Evolutionary conservation across 352 stramenopile species (phyloP).

Genomic region (Globisporangium polare): DNA sequence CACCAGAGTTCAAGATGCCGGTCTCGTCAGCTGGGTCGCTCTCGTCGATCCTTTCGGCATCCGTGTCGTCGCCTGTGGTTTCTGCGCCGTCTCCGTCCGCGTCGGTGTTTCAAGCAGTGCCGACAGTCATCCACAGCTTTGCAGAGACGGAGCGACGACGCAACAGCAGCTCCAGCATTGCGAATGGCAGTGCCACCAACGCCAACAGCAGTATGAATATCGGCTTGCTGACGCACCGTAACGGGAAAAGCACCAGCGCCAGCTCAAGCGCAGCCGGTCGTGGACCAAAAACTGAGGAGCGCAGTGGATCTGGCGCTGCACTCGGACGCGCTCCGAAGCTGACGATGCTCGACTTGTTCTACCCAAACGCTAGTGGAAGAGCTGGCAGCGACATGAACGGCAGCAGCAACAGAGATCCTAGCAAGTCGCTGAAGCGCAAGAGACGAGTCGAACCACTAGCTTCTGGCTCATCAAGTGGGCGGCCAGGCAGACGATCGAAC

Average conservation of each 20-base stretch:
- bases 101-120: conserved; percentile 57
- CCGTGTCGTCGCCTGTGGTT: conserved; percentile 9
- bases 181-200: neutral
- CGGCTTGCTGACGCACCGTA: conserved; percentile 1
- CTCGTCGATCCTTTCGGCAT: conserved; percentile 17
- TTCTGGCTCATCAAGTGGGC: neutral
- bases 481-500: conserved; percentile 5
- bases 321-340: conserved; percentile 7
- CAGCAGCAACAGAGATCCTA: conserved; percentile 1
- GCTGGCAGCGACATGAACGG: conserved; percentile 1
- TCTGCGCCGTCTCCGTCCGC: conserved; percentile 11
- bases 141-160: conserved; percentile 40
- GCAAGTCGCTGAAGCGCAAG: conserved; percentile 47
- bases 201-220: conserved; percentile 4
- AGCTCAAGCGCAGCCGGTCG: neutral
- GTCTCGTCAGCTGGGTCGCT: conserved; percentile 13
- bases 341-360: conserved; percentile 66
- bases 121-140: conserved; percentile 56
- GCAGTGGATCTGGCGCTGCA: conserved; percentile 11
- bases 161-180: conserved; percentile 1
- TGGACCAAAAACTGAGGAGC: conserved; percentile 20
- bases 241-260: neutral
- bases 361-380: conserved; percentile 21
- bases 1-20: conserved; percentile 10
- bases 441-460: conserved; percentile 18